phyloP scores from a whole-genome alignment of 140 eudicot genomes.

The Cichorium intybus region DNA sequence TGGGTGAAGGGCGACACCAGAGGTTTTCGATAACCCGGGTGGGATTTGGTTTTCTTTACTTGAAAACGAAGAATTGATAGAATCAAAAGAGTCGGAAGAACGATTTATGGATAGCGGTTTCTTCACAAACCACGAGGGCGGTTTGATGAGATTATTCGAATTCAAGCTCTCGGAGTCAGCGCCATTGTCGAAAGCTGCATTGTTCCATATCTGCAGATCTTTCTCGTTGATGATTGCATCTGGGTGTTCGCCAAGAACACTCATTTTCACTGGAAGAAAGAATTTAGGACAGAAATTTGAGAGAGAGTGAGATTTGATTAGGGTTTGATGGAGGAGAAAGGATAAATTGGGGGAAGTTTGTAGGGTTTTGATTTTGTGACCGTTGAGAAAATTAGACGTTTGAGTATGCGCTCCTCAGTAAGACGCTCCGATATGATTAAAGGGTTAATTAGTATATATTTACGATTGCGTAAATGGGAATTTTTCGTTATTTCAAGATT shows the following conservation, averaged over 20 bases:
- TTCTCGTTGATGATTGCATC: constrained; percentile 40
- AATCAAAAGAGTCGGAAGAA: constrained; percentile 15
- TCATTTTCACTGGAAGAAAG: constrained; percentile 39
- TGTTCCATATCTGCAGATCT: constrained; percentile 79
- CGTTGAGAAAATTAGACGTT: constrained; percentile 66
- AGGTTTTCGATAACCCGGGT: constrained; percentile 9
- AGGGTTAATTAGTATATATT: constrained; percentile 2
- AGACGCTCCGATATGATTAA: constrained; percentile 62
- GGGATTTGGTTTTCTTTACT: constrained; percentile 80
- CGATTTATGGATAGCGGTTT: constrained; percentile 30
- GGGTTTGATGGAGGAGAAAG: constrained; percentile 15
- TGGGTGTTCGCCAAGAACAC: constrained; percentile 48
- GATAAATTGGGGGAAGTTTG: constrained; percentile 19
- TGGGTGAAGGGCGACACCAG: constrained; percentile 32
- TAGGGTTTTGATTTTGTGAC: constrained; percentile 46
- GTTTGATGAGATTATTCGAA: constrained; percentile 11
- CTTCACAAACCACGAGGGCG: constrained; percentile 21
- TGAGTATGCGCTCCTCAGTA: constrained; percentile 39
- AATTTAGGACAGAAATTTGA: constrained; percentile 9
- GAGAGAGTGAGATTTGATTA: constrained; percentile 4
- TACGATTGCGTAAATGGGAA: neutral
- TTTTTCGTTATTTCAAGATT: neutral
- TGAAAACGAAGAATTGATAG: constrained; percentile 46
- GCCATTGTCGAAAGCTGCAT: constrained; percentile 72
- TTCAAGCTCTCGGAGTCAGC: constrained; percentile 37